Evolutionary conservation across 2,329 filamentous ascomycete species (phyloP).

Genomic region (Atkinsonella texensis): DNA sequence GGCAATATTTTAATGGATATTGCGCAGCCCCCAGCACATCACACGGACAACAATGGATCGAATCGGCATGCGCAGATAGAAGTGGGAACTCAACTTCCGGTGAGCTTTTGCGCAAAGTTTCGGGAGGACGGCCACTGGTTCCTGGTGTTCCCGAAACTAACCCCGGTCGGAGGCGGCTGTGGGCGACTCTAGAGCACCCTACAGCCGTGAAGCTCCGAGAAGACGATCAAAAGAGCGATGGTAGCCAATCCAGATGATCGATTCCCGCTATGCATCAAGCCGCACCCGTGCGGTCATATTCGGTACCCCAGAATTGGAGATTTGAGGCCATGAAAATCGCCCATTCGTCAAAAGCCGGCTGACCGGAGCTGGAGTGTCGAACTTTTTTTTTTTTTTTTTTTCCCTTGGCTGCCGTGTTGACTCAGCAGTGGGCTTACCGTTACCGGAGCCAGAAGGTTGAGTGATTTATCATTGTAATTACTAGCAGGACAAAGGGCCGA

Average conservation of each 20-base stretch:
- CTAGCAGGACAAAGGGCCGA: neutral
- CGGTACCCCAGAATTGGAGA: neutral
- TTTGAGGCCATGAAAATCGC: slow-evolving; percentile 1
- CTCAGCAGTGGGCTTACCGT: slow-evolving; percentile 2
- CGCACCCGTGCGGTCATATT: neutral
- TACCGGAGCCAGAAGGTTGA: slow-evolving; percentile 4
- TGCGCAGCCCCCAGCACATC: neutral
- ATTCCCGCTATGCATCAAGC: neutral
- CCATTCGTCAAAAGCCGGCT: neutral
- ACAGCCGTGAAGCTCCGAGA: slow-evolving; percentile 9
- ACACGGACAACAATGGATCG: neutral
- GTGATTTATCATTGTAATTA: slow-evolving; percentile 7
- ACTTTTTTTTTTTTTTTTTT: neutral
- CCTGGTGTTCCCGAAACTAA: slow-evolving; percentile 4
- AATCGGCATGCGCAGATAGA: neutral
- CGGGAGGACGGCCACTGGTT: slow-evolving; percentile 2
- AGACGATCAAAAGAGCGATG: neutral
- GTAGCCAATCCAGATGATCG: neutral
- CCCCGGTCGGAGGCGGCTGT: slow-evolving; percentile 5
- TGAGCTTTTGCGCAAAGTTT: neutral
- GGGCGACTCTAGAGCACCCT: slow-evolving; percentile 5
- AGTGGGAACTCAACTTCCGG: neutral
- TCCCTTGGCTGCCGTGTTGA: neutral
- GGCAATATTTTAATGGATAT: slow-evolving; percentile 34
- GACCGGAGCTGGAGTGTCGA: neutral